Conservation (phyloP, 768 basidiomycete species). For the Psilocybe cyanescens region DNA sequence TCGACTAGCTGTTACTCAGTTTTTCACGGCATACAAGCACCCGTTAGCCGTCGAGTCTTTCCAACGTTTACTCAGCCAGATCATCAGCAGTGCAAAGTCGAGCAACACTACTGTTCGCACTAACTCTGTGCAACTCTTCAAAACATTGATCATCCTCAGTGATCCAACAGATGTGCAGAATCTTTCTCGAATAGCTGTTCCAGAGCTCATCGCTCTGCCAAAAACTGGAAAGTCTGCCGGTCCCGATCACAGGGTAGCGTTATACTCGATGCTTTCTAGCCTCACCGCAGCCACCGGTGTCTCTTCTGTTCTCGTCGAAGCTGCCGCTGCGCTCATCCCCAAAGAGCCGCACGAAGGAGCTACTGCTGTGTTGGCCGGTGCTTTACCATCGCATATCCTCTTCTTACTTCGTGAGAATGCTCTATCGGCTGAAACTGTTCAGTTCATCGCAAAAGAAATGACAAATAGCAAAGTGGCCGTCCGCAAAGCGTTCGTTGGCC, state of each 20-base stretch:
- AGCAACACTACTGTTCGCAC: conserved; percentile 63
- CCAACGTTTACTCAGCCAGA: conserved; percentile 58
- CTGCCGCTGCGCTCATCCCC: conserved; percentile 41
- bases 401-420: conserved; percentile 50
- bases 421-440: conserved; percentile 46
- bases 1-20: conserved; percentile 53
- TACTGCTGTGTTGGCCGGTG: conserved; percentile 52
- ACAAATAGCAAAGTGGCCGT: conserved; percentile 61
- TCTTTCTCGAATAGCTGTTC: conserved; percentile 49
- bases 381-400: conserved; percentile 63
- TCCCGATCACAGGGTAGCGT: conserved; percentile 79
- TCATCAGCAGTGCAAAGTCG: conserved; percentile 76
- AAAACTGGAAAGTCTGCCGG: conserved; percentile 86
- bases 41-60: conserved; percentile 51
- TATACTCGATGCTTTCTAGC: conserved; percentile 77
- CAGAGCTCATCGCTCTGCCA: conserved; percentile 75
- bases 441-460: conserved; percentile 74
- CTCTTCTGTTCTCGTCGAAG: conserved; percentile 50
- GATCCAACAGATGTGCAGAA: conserved; percentile 35
- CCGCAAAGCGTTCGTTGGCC: conserved; percentile 62
- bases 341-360: conserved; percentile 86
- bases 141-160: conserved; percentile 40
- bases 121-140: conserved; percentile 63
- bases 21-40: conserved; percentile 58
- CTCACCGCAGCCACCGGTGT: conserved; percentile 48